Conservation (phyloP, 2,329 filamentous ascomycete species). For the Pleurostoma richardsiae region DNA sequence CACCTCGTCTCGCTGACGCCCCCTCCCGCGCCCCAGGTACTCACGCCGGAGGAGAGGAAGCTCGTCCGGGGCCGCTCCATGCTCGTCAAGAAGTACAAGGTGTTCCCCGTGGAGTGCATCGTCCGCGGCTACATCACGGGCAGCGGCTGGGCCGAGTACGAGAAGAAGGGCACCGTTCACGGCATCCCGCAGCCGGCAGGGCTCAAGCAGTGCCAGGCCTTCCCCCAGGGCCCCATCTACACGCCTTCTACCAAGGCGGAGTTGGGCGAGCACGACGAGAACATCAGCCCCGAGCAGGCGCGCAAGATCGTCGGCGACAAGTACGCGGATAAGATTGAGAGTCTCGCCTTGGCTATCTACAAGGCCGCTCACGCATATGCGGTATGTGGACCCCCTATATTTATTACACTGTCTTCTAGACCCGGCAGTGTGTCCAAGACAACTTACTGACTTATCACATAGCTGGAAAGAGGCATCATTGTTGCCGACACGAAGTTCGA, state of each 20-base stretch:
- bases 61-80: slow-evolving; percentile 64
- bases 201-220: slow-evolving; percentile 63
- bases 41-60: slow-evolving; percentile 37
- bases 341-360: slow-evolving; percentile 62
- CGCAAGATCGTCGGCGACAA: slow-evolving; percentile 58
- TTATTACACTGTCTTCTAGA: too few relatives aligned
- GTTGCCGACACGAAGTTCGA: slow-evolving; percentile 60
- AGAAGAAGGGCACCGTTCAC: slow-evolving; percentile 70
- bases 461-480: slow-evolving; percentile 58
- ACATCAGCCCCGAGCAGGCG: slow-evolving; percentile 69
- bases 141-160: slow-evolving; percentile 75
- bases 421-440: too few relatives aligned
- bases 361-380: slow-evolving; percentile 58
- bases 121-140: slow-evolving; percentile 90
- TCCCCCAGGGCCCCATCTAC: slow-evolving; percentile 60
- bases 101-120: slow-evolving; percentile 77
- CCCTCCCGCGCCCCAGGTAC: slow-evolving; percentile 20
- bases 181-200: slow-evolving; percentile 66
- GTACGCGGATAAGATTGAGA: slow-evolving; percentile 61
- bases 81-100: slow-evolving; percentile 67
- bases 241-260: slow-evolving; percentile 86
- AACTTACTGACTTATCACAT: too few relatives aligned
- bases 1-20: slow-evolving; percentile 45
- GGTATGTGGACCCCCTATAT: slow-evolving; percentile 10
- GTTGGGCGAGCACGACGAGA: slow-evolving; percentile 73